Evolutionary conservation across 108 stramenopile genomes (phyloP).

Genomic region (Cyclotella atomus): DNA sequence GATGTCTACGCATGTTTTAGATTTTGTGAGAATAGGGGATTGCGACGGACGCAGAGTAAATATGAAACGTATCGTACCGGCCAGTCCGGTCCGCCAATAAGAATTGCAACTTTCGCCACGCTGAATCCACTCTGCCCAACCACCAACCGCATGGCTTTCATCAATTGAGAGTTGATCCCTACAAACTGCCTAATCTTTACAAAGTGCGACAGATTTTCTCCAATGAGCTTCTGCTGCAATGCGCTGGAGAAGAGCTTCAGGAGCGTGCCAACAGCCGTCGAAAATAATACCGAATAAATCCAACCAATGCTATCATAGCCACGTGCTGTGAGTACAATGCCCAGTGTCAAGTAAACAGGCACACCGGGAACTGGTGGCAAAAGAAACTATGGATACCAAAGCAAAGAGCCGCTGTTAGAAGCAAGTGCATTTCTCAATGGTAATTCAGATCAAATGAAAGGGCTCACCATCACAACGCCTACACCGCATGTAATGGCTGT

Average conservation of each 20-base stretch:
- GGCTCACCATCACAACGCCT: slow-evolving; percentile 46
- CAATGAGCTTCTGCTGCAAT: slow-evolving; percentile 67
- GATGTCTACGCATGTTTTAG: too few relatives aligned
- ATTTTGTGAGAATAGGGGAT: too few relatives aligned
- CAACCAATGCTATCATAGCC: slow-evolving; percentile 48
- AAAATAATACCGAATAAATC: slow-evolving; percentile 49
- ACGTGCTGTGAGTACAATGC: slow-evolving; percentile 56
- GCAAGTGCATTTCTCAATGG: too few relatives aligned
- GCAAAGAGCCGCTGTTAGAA: not conserved
- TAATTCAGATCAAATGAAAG: too few relatives aligned
- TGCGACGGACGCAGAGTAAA: too few relatives aligned
- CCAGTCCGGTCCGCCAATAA: slow-evolving; percentile 67
- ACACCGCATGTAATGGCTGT: slow-evolving; percentile 55
- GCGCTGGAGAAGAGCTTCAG: slow-evolving; percentile 65
- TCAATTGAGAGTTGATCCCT: slow-evolving; percentile 51
- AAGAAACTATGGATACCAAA: too few relatives aligned
- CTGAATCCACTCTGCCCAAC: slow-evolving; percentile 53
- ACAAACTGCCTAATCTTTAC: slow-evolving; percentile 60
- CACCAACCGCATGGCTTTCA: slow-evolving; percentile 56
- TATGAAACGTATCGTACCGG: slow-evolving; percentile 17
- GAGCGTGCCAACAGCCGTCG: slow-evolving; percentile 41
- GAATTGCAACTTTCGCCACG: slow-evolving; percentile 60
- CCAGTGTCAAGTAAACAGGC: slow-evolving; percentile 68
- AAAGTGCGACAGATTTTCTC: slow-evolving; percentile 53
- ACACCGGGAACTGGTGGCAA: slow-evolving; percentile 73